Evolutionary conservation across 2,329 filamentous ascomycete genomes (phyloP).

Genomic region (Beauveria caledonica): DNA sequence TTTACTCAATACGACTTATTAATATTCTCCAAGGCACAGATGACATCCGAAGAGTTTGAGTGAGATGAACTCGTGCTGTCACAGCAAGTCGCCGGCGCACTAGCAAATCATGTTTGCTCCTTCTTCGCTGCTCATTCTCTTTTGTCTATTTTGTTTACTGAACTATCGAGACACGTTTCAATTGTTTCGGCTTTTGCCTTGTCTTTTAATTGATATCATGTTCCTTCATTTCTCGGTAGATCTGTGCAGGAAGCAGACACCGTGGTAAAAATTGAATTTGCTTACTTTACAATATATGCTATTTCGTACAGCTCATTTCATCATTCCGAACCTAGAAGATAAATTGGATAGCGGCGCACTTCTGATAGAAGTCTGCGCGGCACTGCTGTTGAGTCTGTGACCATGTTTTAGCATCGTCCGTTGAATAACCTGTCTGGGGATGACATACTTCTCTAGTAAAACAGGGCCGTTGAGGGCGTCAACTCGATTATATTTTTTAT

Average conservation of each 20-base stretch:
- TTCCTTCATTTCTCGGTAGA: background rate
- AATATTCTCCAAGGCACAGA: slow-evolving; percentile 28
- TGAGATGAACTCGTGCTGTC: slow-evolving; percentile 15
- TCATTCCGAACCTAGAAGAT: slow-evolving; percentile 67
- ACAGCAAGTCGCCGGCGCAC: background rate
- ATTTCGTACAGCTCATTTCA: slow-evolving; percentile 29
- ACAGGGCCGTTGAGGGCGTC: slow-evolving; percentile 84
- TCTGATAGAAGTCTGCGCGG: slow-evolving; percentile 49
- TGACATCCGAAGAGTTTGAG: slow-evolving; percentile 39
- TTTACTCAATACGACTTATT: slow-evolving; percentile 5
- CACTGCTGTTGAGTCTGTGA: slow-evolving; percentile 50
- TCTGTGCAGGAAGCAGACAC: background rate
- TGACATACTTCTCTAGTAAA: slow-evolving; percentile 76
- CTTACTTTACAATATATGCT: slow-evolving; percentile 11
- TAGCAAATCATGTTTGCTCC: background rate
- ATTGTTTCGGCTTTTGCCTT: background rate
- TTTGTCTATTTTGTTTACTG: background rate
- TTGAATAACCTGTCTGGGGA: background rate
- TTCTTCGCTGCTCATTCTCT: background rate
- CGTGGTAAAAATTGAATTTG: background rate
- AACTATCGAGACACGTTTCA: background rate
- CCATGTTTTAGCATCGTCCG: slow-evolving; percentile 17
- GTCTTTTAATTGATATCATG: background rate
- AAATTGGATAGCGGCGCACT: slow-evolving; percentile 61
- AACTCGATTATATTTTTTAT: slow-evolving; percentile 90